A percentile compares a stretch with the other conserved stretches of the same genome.
These are phyloP conservation scores for Nakazawaea holstii DNA, from an alignment of 805 yeast species.

Conservation along the genomic window DNA sequence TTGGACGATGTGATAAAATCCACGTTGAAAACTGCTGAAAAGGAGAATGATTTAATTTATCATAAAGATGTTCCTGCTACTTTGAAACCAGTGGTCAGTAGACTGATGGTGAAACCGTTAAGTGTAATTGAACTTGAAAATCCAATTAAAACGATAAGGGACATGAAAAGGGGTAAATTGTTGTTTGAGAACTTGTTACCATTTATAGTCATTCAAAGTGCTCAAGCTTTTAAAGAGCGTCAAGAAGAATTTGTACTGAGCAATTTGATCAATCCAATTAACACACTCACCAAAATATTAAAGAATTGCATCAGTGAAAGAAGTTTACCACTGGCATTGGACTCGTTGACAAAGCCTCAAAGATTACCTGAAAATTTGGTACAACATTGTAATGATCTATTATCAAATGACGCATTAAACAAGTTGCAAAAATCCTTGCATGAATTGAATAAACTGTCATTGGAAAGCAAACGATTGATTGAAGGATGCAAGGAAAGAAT, in stretches of 20 bases:
- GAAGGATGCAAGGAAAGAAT: constrained; percentile 42
- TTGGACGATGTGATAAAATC: constrained; percentile 39
- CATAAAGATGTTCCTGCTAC: constrained; percentile 54
- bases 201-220: constrained; percentile 54
- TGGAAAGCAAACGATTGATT: constrained; percentile 35
- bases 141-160: constrained; percentile 21
- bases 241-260: constrained; percentile 45
- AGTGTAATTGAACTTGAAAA: constrained; percentile 30
- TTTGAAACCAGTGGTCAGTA: constrained; percentile 39
- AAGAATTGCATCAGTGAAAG: constrained; percentile 38
- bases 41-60: constrained; percentile 80
- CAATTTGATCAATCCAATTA: constrained; percentile 41
- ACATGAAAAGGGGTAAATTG: constrained; percentile 19
- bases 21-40: constrained; percentile 50
- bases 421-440: constrained; percentile 34
- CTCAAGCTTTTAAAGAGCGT: constrained; percentile 64
- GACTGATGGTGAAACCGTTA: constrained; percentile 50
- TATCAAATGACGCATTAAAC: constrained; percentile 45
- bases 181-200: constrained; percentile 68
- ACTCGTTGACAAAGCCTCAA: constrained; percentile 52
- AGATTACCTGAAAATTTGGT: constrained; percentile 52
- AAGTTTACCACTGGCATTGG: constrained; percentile 59
- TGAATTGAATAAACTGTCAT: constrained; percentile 40
- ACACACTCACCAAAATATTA: constrained; percentile 38
- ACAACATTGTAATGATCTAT: constrained; percentile 49